Evolutionary conservation across 208 protist genomes (phyloP).

Genomic region (Trypanosoma cruzi): DNA sequence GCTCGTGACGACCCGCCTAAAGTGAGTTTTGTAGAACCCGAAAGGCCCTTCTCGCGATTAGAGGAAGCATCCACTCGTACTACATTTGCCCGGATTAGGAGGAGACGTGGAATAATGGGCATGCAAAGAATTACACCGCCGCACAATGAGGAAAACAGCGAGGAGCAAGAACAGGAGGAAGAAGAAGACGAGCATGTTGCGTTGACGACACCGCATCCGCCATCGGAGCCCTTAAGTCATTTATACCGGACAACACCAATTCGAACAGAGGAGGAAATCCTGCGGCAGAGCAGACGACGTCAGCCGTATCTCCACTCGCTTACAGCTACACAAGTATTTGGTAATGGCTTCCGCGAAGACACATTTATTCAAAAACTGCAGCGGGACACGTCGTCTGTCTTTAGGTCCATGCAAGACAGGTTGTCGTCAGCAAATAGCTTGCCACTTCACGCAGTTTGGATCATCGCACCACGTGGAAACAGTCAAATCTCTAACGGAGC

Average conservation of each 20-base stretch:
- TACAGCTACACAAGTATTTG: slow-evolving; percentile 16
- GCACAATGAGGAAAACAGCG: not conserved
- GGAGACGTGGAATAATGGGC: too few species aligned
- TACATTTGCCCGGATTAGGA: too few species aligned
- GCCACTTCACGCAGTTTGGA: slow-evolving; percentile 24
- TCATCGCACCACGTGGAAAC: slow-evolving; percentile 10
- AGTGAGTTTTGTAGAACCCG: not conserved
- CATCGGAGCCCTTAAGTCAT: not conserved
- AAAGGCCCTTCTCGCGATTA: not conserved
- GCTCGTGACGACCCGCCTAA: not conserved
- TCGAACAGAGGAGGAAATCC: not conserved
- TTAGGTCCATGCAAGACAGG: not conserved
- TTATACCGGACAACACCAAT: slow-evolving; percentile 22
- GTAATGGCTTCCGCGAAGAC: slow-evolving; percentile 21
- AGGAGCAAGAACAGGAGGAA: not conserved
- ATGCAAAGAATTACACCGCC: too few species aligned
- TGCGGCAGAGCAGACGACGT: not conserved
- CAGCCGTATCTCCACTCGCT: not conserved
- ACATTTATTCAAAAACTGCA: slow-evolving; percentile 16
- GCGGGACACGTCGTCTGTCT: not conserved
- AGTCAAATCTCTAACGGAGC: not conserved
- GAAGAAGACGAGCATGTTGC: not conserved
- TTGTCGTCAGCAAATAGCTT: not conserved
- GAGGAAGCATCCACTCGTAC: not conserved
- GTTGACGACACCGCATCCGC: not conserved